Evolutionary conservation across 371 early-diverging fungal species (phyloP).

Genomic region (Zychaea mexicana): DNA sequence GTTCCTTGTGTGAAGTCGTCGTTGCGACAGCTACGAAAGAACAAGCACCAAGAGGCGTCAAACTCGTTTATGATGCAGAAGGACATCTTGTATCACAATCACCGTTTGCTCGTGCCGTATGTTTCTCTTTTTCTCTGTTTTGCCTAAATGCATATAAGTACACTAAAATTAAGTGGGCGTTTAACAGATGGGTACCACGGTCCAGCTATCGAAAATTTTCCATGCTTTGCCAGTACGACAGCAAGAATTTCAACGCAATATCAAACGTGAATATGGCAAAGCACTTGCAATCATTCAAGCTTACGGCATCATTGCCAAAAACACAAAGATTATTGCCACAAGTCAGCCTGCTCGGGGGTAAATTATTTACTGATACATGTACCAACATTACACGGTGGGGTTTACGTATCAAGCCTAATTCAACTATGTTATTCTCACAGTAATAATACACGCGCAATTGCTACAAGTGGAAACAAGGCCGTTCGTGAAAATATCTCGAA

Average conservation of each 20-base stretch:
- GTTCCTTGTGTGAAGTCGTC: conserved; percentile 62
- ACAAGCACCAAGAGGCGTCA: conserved; percentile 66
- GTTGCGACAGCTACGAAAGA: conserved; percentile 71
- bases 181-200: conserved; percentile 78
- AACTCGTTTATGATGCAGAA: conserved; percentile 67
- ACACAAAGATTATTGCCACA: conserved; percentile 67
- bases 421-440: background rate
- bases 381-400: too few relatives aligned
- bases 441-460: conserved; percentile 27
- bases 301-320: conserved; percentile 77
- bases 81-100: conserved; percentile 54
- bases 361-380: background rate
- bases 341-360: conserved; percentile 73
- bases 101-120: conserved; percentile 55
- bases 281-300: conserved; percentile 84
- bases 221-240: conserved; percentile 88
- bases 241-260: conserved; percentile 82
- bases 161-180: background rate
- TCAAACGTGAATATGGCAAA: conserved; percentile 78
- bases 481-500: conserved; percentile 73
- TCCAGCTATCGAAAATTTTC: conserved; percentile 80
- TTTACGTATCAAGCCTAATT: too few relatives aligned
- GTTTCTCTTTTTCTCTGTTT: background rate
- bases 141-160: background rate
- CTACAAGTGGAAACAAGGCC: conserved; percentile 62